Base-by-base conservation (phyloP, 2,329 filamentous ascomycete species). In the Cordyceps tenuipes region DNA sequence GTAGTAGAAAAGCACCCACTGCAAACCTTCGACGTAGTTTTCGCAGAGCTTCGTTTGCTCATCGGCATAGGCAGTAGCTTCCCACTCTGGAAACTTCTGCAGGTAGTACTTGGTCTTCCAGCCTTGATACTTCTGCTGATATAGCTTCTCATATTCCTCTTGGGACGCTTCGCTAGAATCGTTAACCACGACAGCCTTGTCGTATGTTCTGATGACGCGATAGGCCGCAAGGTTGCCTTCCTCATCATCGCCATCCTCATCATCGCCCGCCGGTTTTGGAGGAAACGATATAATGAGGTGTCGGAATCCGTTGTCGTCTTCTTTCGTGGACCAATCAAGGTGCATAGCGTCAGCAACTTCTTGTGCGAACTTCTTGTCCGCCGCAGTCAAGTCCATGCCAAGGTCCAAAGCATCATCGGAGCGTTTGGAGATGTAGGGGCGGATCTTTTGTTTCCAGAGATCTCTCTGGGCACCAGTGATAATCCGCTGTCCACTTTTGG, bases 1-100 rank as follows among this genome's bases (percentile, higher is more conserved):
- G 75, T 99, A 99, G 77, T 99, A 99, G 74, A 88, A 97, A 54
- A 99, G 79, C 48, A 99, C 94, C 95, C 94, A 99, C 72, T 99
- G 94, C 62, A 99, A 77, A 63, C 94, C 94, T 75, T 99, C 90
- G 7, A 99, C 91, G 68, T 99, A 99, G 74, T 97, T 99, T 74
- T 97, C 91, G 29, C 90, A 88, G 62, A 99, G 79, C 64, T 88
- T 87, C 58, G 80, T 86, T 69, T 97, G 80, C 72, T 96, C 91
- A 46, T 85, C 67, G 19, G 77, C 85, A 65, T 93, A 87, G 67
- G 90, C 88, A 52, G 91, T 87, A 12, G 89, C 79, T 17, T 87
- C 85, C 91, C 93, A 99, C 57, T 88, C 88, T 34, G 87, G 76
- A 66, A 97, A 97, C 72, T 97, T 99, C 60, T 85, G 84, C 64